Percentiles rank a stretch among this genome's conserved stretches.
phyloP scores from a whole-genome alignment of 805 yeast species.

The Candida railenensis region DNA sequence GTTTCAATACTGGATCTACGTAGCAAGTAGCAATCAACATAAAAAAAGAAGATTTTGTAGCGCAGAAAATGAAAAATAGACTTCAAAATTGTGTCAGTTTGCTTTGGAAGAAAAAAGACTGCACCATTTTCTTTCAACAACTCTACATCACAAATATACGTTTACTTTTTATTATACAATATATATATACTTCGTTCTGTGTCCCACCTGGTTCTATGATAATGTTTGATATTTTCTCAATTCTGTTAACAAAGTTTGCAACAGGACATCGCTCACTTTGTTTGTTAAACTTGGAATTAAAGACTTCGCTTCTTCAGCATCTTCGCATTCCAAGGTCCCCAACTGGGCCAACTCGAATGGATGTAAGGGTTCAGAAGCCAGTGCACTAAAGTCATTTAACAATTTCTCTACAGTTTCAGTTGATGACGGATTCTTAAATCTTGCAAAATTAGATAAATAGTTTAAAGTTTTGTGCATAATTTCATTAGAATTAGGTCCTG shows the following conservation, averaged over 20 bases:
- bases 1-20: no score
- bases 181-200: background rate
- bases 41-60: no score
- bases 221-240: slow-evolving; percentile 58
- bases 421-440: slow-evolving; percentile 90
- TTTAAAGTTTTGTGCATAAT: slow-evolving; percentile 90
- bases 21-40: no score
- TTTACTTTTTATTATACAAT: background rate
- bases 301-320: slow-evolving; percentile 95
- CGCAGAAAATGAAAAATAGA: no score
- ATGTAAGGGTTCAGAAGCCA: slow-evolving; percentile 60
- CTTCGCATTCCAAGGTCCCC: slow-evolving; percentile 90
- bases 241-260: slow-evolving; percentile 86
- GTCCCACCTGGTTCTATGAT: slow-evolving; percentile 16
- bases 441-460: slow-evolving; percentile 77
- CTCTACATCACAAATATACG: background rate
- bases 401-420: slow-evolving; percentile 91
- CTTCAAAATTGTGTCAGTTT: no score
- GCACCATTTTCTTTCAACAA: no score
- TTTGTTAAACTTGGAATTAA: slow-evolving; percentile 82
- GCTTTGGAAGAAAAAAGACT: no score
- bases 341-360: slow-evolving; percentile 95
- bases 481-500: slow-evolving; percentile 76
- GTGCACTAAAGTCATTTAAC: slow-evolving; percentile 61
- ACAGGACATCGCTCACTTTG: slow-evolving; percentile 82